A percentile compares a stretch with the other conserved stretches of the same genome.
Conservation (phyloP, 2,329 filamentous ascomycete species). For the Paecilomyces sp. region DNA sequence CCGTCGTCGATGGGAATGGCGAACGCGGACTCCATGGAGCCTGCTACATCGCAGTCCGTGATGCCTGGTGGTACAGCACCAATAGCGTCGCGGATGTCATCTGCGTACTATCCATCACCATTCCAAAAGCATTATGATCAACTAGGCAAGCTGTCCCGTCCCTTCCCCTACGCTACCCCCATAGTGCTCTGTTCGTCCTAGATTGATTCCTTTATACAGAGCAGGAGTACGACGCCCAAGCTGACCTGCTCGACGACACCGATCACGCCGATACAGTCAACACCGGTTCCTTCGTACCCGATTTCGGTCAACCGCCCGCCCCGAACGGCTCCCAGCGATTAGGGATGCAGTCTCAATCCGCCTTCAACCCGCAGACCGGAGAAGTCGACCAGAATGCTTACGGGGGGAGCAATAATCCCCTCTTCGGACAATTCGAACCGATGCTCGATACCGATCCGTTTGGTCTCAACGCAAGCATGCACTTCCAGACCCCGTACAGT, state of each 20-base stretch:
- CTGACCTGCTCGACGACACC: conserved; percentile 79
- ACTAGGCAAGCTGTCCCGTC: conserved; percentile 71
- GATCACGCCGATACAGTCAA: conserved; percentile 63
- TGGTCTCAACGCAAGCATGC: conserved; percentile 88
- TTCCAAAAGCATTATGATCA: conserved; percentile 95
- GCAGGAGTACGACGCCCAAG: conserved; percentile 91
- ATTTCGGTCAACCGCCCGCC: conserved; percentile 37
- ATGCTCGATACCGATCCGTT: conserved; percentile 91
- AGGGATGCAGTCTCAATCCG: conserved; percentile 36
- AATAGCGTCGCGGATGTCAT: conserved; percentile 31
- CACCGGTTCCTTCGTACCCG: conserved; percentile 59
- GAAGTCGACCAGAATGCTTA: conserved; percentile 34
- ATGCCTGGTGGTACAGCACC: conserved; percentile 18
- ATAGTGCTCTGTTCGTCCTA: conserved; percentile 61
- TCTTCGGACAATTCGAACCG: conserved; percentile 70
- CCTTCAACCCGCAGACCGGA: conserved; percentile 29
- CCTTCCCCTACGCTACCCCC: conserved; percentile 31
- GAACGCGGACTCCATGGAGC: conserved; percentile 28
- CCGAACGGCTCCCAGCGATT: conserved; percentile 34
- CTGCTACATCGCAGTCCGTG: conserved; percentile 16
- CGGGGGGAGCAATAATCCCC: conserved; percentile 38
- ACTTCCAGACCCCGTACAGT: conserved; percentile 75
- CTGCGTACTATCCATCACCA: conserved; percentile 69
- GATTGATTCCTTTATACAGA: conserved; percentile 67
- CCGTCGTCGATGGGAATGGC: conserved; percentile 28